phyloP scores from a whole-genome alignment of 192 early-diverging fungal genomes.

The Cladochytrium replicatum region DNA sequence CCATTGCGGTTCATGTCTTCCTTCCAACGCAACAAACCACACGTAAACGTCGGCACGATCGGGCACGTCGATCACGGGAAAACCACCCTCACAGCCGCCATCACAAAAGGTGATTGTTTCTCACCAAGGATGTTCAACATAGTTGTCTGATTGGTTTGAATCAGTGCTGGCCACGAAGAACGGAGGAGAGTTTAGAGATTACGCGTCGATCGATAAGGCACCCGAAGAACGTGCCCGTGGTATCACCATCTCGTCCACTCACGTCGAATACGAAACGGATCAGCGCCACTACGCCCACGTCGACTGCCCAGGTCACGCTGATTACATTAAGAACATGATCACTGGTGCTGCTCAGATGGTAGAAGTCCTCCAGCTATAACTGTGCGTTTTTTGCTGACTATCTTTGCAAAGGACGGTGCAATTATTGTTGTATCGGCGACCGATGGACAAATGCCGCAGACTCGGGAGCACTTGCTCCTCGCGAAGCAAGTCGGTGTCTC shows the following conservation, averaged over 20 bases:
- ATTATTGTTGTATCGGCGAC: slow-evolving; percentile 98
- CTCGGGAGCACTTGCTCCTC: slow-evolving; percentile 93
- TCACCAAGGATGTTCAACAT: neutral
- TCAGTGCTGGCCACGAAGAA: slow-evolving; percentile 68
- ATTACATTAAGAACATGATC: slow-evolving; percentile 99
- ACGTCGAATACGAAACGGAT: slow-evolving; percentile 92
- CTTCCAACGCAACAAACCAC: slow-evolving; percentile 82
- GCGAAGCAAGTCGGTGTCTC: slow-evolving; percentile 92
- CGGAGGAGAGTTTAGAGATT: slow-evolving; percentile 86
- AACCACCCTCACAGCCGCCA: slow-evolving; percentile 96
- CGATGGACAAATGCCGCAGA: slow-evolving; percentile 98
- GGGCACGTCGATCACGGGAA: slow-evolving; percentile 99
- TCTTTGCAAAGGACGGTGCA: slow-evolving; percentile 69
- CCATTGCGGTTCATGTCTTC: too few relatives aligned
- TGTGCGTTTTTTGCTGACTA: neutral
- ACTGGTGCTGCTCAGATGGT: slow-evolving; percentile 93
- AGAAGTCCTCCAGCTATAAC: neutral
- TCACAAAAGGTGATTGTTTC: slow-evolving; percentile 62
- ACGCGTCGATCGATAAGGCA: slow-evolving; percentile 96
- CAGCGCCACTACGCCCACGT: slow-evolving; percentile 91
- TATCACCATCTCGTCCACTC: slow-evolving; percentile 95
- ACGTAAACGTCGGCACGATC: slow-evolving; percentile 98
- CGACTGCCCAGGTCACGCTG: slow-evolving; percentile 97
- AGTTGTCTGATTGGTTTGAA: too few relatives aligned
- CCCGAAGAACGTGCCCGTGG: slow-evolving; percentile 96